Percentiles rank a stretch among this genome's conserved stretches.
These are phyloP conservation scores for Sporothrix curviconia DNA, from an alignment of 2,329 filamentous ascomycete species.

Conservation along the genomic window DNA sequence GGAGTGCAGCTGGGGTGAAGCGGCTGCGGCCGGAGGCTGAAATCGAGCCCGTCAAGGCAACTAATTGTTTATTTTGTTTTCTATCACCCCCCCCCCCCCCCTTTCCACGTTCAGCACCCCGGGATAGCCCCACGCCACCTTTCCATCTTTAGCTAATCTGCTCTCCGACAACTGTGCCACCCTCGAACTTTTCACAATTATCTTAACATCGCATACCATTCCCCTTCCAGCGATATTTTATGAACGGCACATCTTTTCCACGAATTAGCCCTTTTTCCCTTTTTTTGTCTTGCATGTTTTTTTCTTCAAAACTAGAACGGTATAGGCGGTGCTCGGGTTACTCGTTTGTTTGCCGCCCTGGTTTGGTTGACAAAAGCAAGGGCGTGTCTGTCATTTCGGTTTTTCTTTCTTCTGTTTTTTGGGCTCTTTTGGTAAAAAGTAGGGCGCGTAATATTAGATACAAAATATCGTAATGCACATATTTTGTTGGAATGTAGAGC, in stretches of 20 bases:
- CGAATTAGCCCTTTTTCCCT: background rate
- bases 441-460: too few relatives aligned
- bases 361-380: too few relatives aligned
- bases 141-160: too few relatives aligned
- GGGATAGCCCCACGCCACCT: too few relatives aligned
- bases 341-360: too few relatives aligned
- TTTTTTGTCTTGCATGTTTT: background rate
- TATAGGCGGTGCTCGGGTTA: background rate
- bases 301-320: too few relatives aligned
- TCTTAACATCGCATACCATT: too few relatives aligned
- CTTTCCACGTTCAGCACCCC: too few relatives aligned
- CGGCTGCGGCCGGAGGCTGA: constrained; percentile 43
- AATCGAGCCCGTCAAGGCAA: constrained; percentile 21
- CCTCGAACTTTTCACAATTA: too few relatives aligned
- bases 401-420: background rate
- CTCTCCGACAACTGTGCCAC: too few relatives aligned
- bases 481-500: background rate
- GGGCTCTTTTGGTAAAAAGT: background rate
- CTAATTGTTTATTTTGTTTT: background rate
- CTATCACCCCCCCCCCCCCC: background rate
- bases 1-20: constrained; percentile 51
- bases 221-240: background rate
- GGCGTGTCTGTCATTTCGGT: background rate
- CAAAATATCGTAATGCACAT: too few relatives aligned
- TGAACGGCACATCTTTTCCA: too few relatives aligned